phyloP scores from a whole-genome alignment of 306 rosid species.

The Cucurbita argyrosperma region DNA sequence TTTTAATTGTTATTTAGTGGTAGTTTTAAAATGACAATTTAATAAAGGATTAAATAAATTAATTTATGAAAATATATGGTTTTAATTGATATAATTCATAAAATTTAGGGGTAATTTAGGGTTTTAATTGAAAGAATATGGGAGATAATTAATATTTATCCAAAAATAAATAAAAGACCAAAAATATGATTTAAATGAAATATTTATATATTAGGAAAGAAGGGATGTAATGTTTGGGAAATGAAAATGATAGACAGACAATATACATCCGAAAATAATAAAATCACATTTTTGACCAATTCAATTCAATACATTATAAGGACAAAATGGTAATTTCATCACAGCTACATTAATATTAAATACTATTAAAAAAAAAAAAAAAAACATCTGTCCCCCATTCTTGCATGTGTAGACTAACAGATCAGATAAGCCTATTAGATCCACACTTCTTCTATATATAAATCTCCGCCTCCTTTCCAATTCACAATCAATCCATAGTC shows the following conservation, averaged over 20 bases:
- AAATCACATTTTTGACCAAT: not conserved
- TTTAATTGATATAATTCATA: no score
- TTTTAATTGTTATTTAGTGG: no score
- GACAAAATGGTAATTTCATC: not conserved
- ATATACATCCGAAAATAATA: not conserved
- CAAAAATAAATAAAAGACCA: no score
- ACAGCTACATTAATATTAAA: not conserved
- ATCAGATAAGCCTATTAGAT: constrained; percentile 16
- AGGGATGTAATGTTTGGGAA: not conserved
- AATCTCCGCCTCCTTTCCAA: constrained; percentile 11
- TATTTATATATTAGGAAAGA: no score
- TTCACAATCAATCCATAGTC: no score
- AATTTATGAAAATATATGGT: no score
- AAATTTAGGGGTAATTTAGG: no score
- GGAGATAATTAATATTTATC: no score
- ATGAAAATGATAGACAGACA: not conserved
- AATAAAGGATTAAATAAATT: no score
- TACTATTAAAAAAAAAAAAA: not conserved
- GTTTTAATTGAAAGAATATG: no score
- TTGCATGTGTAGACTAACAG: constrained; percentile 9
- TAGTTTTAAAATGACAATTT: no score
- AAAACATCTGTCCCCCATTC: constrained; percentile 45
- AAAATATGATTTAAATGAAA: no score
- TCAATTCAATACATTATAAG: not conserved
- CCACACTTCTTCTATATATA: constrained; percentile 48